Evolutionary conservation across 1,139 yeast species (phyloP).

Genomic region (Kluyveromyces sp.): DNA sequence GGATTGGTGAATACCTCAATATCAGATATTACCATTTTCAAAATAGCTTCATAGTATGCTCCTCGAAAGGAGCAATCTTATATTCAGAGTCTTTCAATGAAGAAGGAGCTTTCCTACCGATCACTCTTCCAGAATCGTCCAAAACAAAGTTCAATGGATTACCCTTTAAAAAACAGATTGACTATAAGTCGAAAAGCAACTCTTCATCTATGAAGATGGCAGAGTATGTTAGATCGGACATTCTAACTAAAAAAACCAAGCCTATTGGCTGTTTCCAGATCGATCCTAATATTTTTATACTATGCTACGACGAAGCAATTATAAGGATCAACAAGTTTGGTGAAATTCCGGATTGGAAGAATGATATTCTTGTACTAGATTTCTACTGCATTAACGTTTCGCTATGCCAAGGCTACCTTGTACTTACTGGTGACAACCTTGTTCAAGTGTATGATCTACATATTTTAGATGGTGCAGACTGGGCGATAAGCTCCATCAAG

Average conservation of each 20-base stretch:
- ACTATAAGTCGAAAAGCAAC: constrained; percentile 29
- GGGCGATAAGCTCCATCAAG: constrained; percentile 26
- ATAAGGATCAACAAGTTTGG: constrained; percentile 65
- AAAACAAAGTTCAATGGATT: constrained; percentile 24
- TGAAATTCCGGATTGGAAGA: constrained; percentile 43
- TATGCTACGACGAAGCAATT: constrained; percentile 70
- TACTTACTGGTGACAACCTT: constrained; percentile 59
- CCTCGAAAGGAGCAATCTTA: constrained; percentile 62
- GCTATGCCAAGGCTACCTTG: constrained; percentile 49
- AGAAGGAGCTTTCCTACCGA: constrained; percentile 45
- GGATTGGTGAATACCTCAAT: constrained; percentile 48
- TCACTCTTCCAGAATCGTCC: constrained; percentile 30
- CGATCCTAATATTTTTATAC: constrained; percentile 45
- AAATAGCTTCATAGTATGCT: constrained; percentile 59
- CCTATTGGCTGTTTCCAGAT: constrained; percentile 56
- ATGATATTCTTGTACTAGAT: constrained; percentile 51
- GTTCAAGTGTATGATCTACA: constrained; percentile 63
- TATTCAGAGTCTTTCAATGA: constrained; percentile 48
- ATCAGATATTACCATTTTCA: constrained; percentile 49
- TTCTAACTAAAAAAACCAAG: constrained; percentile 32
- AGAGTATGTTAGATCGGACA: constrained; percentile 27
- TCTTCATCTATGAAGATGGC: constrained; percentile 31
- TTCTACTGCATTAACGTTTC: constrained; percentile 54
- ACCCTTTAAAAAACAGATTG: constrained; percentile 26
- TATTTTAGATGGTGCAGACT: constrained; percentile 33